These are phyloP conservation scores for Recurvomyces mirabilis DNA, from an alignment of 495 filamentous ascomycete genomes.

Conservation along the genomic window DNA sequence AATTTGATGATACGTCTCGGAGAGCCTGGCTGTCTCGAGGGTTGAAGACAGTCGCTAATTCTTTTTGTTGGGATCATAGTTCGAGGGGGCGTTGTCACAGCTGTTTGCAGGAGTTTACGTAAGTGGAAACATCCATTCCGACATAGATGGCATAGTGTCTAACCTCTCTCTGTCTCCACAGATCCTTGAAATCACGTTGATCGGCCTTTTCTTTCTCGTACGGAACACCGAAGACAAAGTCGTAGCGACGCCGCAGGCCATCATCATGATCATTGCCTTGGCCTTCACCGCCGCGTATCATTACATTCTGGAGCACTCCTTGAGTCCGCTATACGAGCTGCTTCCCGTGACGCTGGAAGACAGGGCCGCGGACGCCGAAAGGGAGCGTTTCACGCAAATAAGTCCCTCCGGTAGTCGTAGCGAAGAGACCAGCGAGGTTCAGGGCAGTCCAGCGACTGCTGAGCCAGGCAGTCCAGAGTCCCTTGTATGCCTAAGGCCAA, in stretches of 20 bases:
- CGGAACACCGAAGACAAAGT: slow-evolving; percentile 1
- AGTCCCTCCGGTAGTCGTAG: background rate
- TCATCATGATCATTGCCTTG: slow-evolving; percentile 9
- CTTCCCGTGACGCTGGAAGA: slow-evolving; percentile 11
- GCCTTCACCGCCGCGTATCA: slow-evolving; percentile 6
- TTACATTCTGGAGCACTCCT: background rate
- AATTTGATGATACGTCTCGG: too few relatives aligned
- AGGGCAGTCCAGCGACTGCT: background rate
- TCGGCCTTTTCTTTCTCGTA: slow-evolving; percentile 14
- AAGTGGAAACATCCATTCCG: background rate
- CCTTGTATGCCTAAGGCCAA: background rate
- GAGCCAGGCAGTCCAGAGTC: background rate
- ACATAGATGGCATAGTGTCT: background rate
- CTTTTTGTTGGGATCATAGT: too few relatives aligned
- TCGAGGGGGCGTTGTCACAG: slow-evolving; percentile 7
- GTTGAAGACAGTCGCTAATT: background rate
- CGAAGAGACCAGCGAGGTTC: background rate
- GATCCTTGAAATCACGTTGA: slow-evolving; percentile 7
- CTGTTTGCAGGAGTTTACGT: slow-evolving; percentile 7
- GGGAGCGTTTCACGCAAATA: background rate
- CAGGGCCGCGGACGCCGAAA: slow-evolving; percentile 3
- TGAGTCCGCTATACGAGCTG: slow-evolving; percentile 5
- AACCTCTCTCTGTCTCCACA: background rate
- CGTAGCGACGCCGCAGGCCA: slow-evolving; percentile 1
- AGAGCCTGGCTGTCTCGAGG: too few relatives aligned